phyloP scores from a whole-genome alignment of 2,329 filamentous ascomycete species.

The Rhynchosporium agropyri region DNA sequence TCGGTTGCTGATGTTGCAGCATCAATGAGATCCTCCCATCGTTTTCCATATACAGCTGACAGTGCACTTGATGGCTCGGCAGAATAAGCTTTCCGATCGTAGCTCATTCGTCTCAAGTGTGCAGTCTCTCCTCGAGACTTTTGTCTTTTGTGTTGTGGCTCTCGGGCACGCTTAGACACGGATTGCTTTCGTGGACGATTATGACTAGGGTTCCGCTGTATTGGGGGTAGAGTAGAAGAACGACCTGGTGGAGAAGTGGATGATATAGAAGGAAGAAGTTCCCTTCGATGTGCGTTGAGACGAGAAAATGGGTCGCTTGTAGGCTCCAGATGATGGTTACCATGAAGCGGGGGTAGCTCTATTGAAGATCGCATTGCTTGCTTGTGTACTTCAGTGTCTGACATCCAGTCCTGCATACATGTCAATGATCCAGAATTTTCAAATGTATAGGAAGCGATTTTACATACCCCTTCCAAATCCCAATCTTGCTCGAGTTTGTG shows the following conservation, averaged over 20 bases:
- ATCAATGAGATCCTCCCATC: constrained; percentile 96
- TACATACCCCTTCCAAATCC: constrained; percentile 75
- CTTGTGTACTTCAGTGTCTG: constrained; percentile 67
- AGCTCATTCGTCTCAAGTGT: constrained; percentile 65
- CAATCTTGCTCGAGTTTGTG: constrained; percentile 76
- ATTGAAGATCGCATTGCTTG: constrained; percentile 65
- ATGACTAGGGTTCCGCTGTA: constrained; percentile 72
- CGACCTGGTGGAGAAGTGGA: constrained; percentile 81
- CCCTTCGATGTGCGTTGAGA: constrained; percentile 63
- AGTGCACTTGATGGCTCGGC: constrained; percentile 70
- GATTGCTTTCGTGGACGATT: constrained; percentile 83
- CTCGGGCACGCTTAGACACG: constrained; percentile 75
- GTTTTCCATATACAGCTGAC: constrained; percentile 70
- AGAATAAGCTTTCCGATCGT: constrained; percentile 81
- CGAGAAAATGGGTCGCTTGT: constrained; percentile 70
- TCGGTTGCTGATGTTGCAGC: constrained; percentile 91
- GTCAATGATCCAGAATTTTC: constrained; percentile 23
- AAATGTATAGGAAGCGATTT: constrained; percentile 1
- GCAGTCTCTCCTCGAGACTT: constrained; percentile 70
- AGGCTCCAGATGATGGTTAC: constrained; percentile 50
- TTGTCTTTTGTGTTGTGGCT: constrained; percentile 78
- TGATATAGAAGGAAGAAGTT: constrained; percentile 81
- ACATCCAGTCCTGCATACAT: constrained; percentile 65
- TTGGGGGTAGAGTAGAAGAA: constrained; percentile 83
- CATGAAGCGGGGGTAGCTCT: constrained; percentile 71